These are phyloP conservation scores for Alternaria sp. DNA, from an alignment of 2,329 filamentous ascomycete species.

Conservation along the genomic window DNA sequence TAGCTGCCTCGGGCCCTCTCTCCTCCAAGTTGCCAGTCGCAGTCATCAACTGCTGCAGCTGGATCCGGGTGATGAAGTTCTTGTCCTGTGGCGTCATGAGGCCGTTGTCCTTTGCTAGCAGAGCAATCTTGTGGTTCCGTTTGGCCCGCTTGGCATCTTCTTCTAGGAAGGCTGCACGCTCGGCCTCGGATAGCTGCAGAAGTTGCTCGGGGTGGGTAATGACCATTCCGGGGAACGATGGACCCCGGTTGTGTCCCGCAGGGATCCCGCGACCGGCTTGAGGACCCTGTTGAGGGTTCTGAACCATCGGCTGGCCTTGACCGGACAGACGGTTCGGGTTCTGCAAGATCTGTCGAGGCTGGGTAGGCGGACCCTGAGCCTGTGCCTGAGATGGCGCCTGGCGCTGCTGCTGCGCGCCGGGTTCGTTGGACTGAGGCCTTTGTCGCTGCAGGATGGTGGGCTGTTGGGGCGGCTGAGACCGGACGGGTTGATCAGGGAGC, in stretches of 20 bases:
- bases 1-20: conserved; percentile 77
- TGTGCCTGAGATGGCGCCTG: conserved; percentile 46
- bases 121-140: conserved; percentile 96
- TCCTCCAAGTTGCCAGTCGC: conserved; percentile 89
- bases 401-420: conserved; percentile 34
- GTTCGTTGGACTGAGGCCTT: conserved; percentile 34
- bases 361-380: conserved; percentile 50
- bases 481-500: conserved; percentile 52
- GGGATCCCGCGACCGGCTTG: conserved; percentile 45
- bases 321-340: conserved; percentile 72
- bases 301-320: conserved; percentile 52
- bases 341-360: conserved; percentile 78
- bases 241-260: conserved; percentile 52
- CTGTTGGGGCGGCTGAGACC: conserved; percentile 38
- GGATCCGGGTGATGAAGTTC: conserved; percentile 98
- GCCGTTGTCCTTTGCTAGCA: conserved; percentile 92
- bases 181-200: conserved; percentile 80
- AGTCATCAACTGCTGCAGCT: conserved; percentile 93
- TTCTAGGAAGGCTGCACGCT: conserved; percentile 82
- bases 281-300: conserved; percentile 34
- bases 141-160: conserved; percentile 96
- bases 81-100: conserved; percentile 99
- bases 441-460: conserved; percentile 49
- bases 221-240: conserved; percentile 61
- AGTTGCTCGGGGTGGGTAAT: conserved; percentile 76